Percentiles rank a stretch among this genome's conserved stretches.
Evolutionary conservation across 2,329 filamentous ascomycete genomes (phyloP).

Genomic region (Escovopsis sp.): DNA sequence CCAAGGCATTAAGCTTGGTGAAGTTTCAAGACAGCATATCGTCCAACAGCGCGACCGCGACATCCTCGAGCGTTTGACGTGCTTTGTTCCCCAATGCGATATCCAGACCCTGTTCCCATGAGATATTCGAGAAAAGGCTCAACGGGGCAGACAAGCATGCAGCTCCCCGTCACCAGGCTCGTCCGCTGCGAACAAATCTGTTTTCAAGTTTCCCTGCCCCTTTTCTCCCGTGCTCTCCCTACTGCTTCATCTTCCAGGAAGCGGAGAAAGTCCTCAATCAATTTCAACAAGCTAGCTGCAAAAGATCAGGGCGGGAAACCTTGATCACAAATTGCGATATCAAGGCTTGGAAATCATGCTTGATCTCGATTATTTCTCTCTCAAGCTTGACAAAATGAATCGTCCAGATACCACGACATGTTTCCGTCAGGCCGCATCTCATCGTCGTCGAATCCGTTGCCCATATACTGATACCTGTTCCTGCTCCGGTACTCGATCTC

Average conservation of each 20-base stretch:
- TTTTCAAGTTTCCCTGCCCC: conserved; percentile 11
- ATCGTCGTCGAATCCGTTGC: not conserved
- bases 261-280: too few relatives aligned
- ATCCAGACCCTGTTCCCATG: conserved; percentile 14
- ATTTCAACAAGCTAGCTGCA: too few relatives aligned
- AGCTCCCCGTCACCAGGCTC: conserved; percentile 13
- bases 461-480: conserved; percentile 1
- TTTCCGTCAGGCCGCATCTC: not conserved
- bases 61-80: conserved; percentile 17
- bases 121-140: conserved; percentile 11
- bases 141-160: conserved; percentile 15
- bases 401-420: conserved; percentile 1
- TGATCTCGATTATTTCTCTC: too few relatives aligned
- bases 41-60: conserved; percentile 17
- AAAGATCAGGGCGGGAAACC: too few relatives aligned
- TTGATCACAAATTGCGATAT: too few relatives aligned
- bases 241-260: too few relatives aligned
- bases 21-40: conserved; percentile 15
- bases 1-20: conserved; percentile 6
- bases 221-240: too few relatives aligned
- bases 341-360: too few relatives aligned
- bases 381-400: not conserved
- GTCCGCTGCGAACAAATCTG: conserved; percentile 14
- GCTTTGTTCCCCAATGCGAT: conserved; percentile 13
- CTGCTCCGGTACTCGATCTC: conserved; percentile 1